These are phyloP conservation scores for Boletus subparvulus DNA, from an alignment of 768 basidiomycete species.

Conservation along the genomic window DNA sequence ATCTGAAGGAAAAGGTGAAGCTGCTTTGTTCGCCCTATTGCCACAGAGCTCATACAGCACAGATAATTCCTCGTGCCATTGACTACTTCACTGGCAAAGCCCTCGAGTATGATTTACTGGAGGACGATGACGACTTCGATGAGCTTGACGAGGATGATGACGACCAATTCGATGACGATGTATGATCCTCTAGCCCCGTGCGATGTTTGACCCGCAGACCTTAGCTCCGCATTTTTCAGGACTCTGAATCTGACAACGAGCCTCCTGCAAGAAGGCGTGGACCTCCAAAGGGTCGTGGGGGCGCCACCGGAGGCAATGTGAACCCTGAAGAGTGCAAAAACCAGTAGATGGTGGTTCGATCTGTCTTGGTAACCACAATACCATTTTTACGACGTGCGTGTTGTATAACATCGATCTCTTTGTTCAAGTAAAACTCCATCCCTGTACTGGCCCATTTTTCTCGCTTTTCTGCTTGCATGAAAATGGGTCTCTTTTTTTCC, in stretches of 20 bases:
- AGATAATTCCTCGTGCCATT: conserved; percentile 93
- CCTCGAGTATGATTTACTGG: conserved; percentile 69
- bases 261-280: conserved; percentile 57
- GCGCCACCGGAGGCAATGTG: conserved; percentile 38
- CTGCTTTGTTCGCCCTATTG: neutral
- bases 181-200: conserved; percentile 31
- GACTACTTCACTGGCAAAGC: conserved; percentile 99
- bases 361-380: conserved; percentile 18
- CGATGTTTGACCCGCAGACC: conserved; percentile 15
- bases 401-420: conserved; percentile 15
- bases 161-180: conserved; percentile 61
- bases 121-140: conserved; percentile 61
- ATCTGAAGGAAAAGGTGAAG: conserved; percentile 92
- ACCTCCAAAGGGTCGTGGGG: conserved; percentile 56
- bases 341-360: conserved; percentile 50
- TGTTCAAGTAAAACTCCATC: conserved; percentile 15
- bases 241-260: conserved; percentile 69
- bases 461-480: conserved; percentile 1
- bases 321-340: conserved; percentile 90
- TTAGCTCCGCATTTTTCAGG: conserved; percentile 38
- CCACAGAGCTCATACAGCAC: neutral
- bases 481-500: neutral
- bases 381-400: conserved; percentile 13
- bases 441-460: conserved; percentile 8
- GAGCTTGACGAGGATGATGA: conserved; percentile 53